Conservation (phyloP, 2,329 filamentous ascomycete genomes). For the Fonsecaea multimorphosa region DNA sequence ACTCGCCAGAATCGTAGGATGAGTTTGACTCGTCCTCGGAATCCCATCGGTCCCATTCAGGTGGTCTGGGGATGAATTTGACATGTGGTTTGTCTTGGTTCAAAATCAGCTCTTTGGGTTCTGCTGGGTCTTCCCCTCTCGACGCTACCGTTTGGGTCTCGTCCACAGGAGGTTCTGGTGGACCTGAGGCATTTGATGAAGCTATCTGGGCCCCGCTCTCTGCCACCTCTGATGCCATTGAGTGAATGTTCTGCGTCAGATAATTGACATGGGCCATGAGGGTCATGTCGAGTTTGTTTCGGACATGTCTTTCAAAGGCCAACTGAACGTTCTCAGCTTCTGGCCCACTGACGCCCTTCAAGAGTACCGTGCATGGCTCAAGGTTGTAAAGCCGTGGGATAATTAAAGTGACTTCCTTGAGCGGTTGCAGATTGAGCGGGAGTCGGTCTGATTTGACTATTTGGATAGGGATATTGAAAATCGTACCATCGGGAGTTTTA, state of each 20-base stretch:
- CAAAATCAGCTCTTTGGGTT: constrained; percentile 14
- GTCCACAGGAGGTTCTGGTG: background rate
- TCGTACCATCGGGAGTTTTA: constrained; percentile 71
- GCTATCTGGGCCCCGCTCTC: background rate
- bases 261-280: constrained; percentile 78
- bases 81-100: constrained; percentile 66
- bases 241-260: constrained; percentile 72
- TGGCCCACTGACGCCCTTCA: constrained; percentile 66
- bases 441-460: constrained; percentile 67
- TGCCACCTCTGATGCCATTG: constrained; percentile 63
- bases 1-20: constrained; percentile 51
- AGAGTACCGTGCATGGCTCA: constrained; percentile 67
- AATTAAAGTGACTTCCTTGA: constrained; percentile 70
- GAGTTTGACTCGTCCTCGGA: constrained; percentile 48
- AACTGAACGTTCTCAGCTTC: constrained; percentile 69
- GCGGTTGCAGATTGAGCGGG: constrained; percentile 63
- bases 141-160: background rate
- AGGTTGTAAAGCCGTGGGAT: constrained; percentile 76
- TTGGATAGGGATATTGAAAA: constrained; percentile 73
- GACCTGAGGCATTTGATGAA: background rate
- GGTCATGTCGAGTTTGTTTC: constrained; percentile 64
- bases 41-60: constrained; percentile 68
- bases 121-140: constrained; percentile 1
- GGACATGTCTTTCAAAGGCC: constrained; percentile 66
- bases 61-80: constrained; percentile 74